Conservation (phyloP, 2,329 filamentous ascomycete species). For the Madurella mycetomatis region DNA sequence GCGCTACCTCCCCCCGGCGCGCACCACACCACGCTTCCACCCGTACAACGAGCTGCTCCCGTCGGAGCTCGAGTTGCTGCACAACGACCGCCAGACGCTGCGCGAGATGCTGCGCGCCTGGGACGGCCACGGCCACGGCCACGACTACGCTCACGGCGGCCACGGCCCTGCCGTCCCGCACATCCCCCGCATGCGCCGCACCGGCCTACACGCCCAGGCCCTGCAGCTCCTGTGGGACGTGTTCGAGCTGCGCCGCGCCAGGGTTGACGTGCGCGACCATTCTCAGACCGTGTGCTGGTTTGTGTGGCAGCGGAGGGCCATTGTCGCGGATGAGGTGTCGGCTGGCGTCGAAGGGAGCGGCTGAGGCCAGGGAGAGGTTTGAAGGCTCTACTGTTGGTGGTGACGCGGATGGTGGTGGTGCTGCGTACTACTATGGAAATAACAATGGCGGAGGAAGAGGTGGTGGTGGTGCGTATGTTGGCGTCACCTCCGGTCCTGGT, state of each 20-base stretch:
- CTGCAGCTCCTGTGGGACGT: conserved; percentile 21
- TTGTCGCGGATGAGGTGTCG: no score
- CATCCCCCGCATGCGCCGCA: not conserved
- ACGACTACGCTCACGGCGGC: no score
- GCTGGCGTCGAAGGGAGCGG: no score
- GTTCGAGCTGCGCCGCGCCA: conserved; percentile 8
- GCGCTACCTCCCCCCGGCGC: not conserved
- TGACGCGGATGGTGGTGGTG: no score
- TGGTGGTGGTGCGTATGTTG: no score
- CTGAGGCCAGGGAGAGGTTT: no score
- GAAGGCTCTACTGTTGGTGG: no score
- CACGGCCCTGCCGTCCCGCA: no score
- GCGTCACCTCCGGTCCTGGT: no score
- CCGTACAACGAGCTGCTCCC: conserved; percentile 10
- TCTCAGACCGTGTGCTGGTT: conserved; percentile 16
- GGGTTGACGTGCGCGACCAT: not conserved
- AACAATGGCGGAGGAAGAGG: no score
- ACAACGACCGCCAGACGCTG: conserved; percentile 8
- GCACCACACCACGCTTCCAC: conserved; percentile 8
- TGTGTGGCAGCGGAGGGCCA: not conserved
- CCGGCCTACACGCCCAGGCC: not conserved
- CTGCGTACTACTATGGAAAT: no score
- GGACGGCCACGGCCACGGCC: not conserved
- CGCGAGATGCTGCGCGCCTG: conserved; percentile 11
- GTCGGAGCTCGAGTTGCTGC: not conserved